phyloP scores from a whole-genome alignment of 768 basidiomycete genomes.

The Baorangia bicolor region DNA sequence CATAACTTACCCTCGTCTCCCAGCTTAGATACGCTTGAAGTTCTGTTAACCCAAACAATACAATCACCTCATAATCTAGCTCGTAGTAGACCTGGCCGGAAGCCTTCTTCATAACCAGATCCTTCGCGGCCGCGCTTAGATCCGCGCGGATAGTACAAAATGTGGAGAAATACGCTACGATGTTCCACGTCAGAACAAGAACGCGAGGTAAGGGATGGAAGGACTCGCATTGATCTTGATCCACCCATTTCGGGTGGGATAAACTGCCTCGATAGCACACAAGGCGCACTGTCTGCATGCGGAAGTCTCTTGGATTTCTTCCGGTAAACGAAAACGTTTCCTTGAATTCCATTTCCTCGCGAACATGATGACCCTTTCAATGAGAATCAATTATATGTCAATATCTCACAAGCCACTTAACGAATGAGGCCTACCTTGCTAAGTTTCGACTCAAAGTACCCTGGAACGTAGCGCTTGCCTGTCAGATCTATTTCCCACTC shows the following conservation, averaged over 20 bases:
- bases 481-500: not conserved
- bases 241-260: not conserved
- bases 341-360: constrained; percentile 6
- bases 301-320: not conserved
- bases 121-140: not conserved
- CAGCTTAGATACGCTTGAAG: constrained; percentile 7
- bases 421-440: not conserved
- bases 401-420: not conserved
- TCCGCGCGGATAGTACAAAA: not conserved
- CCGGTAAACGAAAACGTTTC: constrained; percentile 11
- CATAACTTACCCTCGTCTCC: constrained; percentile 4
- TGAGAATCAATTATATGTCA: not conserved
- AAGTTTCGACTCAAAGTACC: constrained; percentile 14
- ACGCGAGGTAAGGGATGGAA: not conserved
- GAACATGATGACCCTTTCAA: constrained; percentile 4
- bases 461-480: constrained; percentile 10
- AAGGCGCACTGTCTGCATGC: constrained; percentile 2
- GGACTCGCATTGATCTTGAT: not conserved
- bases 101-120: not conserved
- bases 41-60: constrained; percentile 10
- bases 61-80: constrained; percentile 14
- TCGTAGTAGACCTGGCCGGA: constrained; percentile 4
- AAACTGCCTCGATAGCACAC: not conserved
- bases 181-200: not conserved
- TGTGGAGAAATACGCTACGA: not conserved